Percentiles rank a stretch among this genome's conserved stretches.
Evolutionary conservation across 2,329 filamentous ascomycete species (phyloP).

Genomic region (Ophiostoma sp.): DNA sequence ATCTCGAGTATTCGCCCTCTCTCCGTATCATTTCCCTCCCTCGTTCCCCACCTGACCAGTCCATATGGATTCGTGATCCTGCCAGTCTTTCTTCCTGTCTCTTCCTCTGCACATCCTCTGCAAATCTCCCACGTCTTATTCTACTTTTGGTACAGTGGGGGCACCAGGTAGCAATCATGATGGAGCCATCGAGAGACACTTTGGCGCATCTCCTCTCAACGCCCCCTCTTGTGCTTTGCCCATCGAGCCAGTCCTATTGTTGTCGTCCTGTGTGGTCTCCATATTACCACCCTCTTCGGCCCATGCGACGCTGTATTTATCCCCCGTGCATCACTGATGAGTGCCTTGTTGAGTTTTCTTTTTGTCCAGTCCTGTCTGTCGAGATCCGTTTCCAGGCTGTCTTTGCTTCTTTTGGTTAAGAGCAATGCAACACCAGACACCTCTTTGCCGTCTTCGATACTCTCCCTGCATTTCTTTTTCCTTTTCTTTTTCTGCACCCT

Average conservation of each 20-base stretch:
- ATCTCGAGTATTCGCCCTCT: neutral
- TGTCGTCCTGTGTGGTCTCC: neutral
- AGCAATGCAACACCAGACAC: neutral
- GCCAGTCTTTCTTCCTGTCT: neutral
- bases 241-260: too few species aligned
- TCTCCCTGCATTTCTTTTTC: neutral
- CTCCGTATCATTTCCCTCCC: too few species aligned
- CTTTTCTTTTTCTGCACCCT: neutral
- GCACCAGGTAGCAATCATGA: neutral
- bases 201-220: neutral
- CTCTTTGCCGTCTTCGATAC: neutral
- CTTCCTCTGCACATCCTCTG: neutral
- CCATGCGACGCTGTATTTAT: neutral
- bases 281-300: neutral
- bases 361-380: neutral
- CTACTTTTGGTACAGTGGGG: neutral
- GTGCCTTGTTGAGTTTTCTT: too few species aligned
- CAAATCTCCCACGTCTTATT: neutral
- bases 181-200: neutral
- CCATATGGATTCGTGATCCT: neutral
- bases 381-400: neutral
- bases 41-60: neutral
- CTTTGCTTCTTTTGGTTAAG: constrained; percentile 5
- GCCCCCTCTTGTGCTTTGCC: neutral
- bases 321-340: neutral